Base-by-base conservation (phyloP, 1,284 basidiomycete genomes). In the Trametes polyzona region DNA sequence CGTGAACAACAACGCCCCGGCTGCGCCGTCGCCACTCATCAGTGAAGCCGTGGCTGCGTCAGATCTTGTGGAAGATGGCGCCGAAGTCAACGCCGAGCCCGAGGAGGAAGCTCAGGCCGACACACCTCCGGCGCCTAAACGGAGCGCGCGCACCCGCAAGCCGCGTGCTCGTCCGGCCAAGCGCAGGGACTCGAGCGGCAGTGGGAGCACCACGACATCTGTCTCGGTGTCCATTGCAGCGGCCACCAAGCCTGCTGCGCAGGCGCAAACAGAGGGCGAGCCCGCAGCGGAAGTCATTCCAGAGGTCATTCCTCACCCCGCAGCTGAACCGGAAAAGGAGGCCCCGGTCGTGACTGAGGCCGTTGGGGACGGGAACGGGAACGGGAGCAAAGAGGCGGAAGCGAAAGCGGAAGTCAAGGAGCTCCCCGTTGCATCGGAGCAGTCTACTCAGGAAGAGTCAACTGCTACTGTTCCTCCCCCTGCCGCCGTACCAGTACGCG, bases 161-260 rank as follows among this genome's bases (percentile, higher is more conserved):
- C 56, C 64, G n/a, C 65, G 64, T 30, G 57, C 63, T 4, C 50
- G 61, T 1, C 52, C 62, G 26, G 46, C 60, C 17, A 66, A 62
- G 52, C 61, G 71, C 37, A 65, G 68, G 51, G 66, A 64, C 30
- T 72, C 72, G 14, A 74, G 70, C 37, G 69, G 68, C 3, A 73
- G 71, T 54, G 72, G 70, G 43, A 70, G 61, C 26, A 71, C 70
- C 21, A 62, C 65, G 27, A 74, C 70, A 0, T 70, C 70, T 1
- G 67, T 67, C 12, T 73, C 72, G 0, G 66, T 69, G 10, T 69
- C 72, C 4, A 67, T 71, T 14, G 71, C 69, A 3, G 66, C 65
- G 19, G 61, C 62, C 46, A 49, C 52, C 29, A 64, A 60, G 29
- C 39, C 56, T 0, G 27, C 19, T 24, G 44, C 49, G 12, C 36